A percentile compares a stretch with the other conserved stretches of the same genome.
These are phyloP conservation scores for Puccinia novopanici DNA, from an alignment of 1,284 basidiomycete genomes.

Conservation along the genomic window DNA sequence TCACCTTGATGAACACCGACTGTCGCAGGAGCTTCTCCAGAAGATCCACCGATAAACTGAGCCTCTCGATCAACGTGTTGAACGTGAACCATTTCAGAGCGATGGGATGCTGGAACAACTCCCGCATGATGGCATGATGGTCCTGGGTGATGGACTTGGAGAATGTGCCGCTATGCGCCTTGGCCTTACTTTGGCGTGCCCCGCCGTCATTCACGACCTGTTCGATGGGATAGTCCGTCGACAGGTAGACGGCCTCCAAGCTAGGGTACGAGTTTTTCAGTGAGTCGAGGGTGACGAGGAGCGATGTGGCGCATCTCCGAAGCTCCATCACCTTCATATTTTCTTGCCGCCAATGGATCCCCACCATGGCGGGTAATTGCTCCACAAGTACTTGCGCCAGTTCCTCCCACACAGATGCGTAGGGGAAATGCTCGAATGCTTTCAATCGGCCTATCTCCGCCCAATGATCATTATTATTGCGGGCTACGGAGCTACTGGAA, in stretches of 20 bases:
- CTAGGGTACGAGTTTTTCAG: slow-evolving; percentile 53
- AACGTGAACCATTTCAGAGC: slow-evolving; percentile 15
- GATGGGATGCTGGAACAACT: neutral
- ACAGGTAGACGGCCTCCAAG: slow-evolving; percentile 56
- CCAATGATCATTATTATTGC: neutral
- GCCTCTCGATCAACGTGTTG: neutral
- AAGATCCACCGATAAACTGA: neutral
- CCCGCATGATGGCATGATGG: slow-evolving; percentile 55
- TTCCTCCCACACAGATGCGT: slow-evolving; percentile 54
- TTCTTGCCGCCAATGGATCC: slow-evolving; percentile 58
- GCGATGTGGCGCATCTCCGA: slow-evolving; percentile 53
- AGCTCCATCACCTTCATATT: slow-evolving; percentile 54
- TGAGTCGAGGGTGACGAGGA: slow-evolving; percentile 53
- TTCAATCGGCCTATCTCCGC: neutral
- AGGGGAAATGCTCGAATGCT: slow-evolving; percentile 56
- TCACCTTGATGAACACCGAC: slow-evolving; percentile 53
- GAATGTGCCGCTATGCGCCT: slow-evolving; percentile 57
- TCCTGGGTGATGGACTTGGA: slow-evolving; percentile 55
- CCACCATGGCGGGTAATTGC: slow-evolving; percentile 54
- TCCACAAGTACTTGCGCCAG: slow-evolving; percentile 53
- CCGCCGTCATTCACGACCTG: neutral
- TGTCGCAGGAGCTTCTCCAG: neutral
- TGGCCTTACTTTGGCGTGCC: neutral
- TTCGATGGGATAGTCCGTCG: slow-evolving; percentile 56
- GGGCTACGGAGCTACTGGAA: neutral